A percentile compares a stretch with the other conserved stretches of the same genome.
Evolutionary conservation across 2,329 filamentous ascomycete genomes (phyloP).

Genomic region (Penicillium crustosum): DNA sequence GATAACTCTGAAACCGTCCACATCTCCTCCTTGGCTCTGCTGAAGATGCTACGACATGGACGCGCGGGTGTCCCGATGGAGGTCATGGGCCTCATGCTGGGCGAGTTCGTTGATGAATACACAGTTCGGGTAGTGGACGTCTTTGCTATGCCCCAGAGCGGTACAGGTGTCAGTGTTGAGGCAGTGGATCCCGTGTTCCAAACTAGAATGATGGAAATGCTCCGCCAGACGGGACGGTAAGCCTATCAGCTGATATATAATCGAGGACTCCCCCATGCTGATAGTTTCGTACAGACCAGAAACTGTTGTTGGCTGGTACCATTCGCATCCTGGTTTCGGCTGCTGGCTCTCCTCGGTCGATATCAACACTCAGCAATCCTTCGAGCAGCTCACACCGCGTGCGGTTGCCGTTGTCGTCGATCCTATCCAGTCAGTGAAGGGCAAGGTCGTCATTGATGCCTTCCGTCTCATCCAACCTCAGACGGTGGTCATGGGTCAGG

Average conservation of each 20-base stretch:
- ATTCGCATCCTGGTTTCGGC: slow-evolving; percentile 97
- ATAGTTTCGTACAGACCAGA: slow-evolving; percentile 65
- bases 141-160: slow-evolving; percentile 98
- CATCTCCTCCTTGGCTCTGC: slow-evolving; percentile 92
- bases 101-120: slow-evolving; percentile 98
- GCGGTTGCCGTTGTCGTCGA: slow-evolving; percentile 98
- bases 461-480: slow-evolving; percentile 99
- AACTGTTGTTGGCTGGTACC: slow-evolving; percentile 98
- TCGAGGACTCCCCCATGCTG: background rate
- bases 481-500: slow-evolving; percentile 95
- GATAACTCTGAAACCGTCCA: slow-evolving; percentile 99
- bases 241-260: slow-evolving; percentile 24
- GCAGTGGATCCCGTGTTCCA: slow-evolving; percentile 98
- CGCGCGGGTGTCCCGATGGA: slow-evolving; percentile 98
- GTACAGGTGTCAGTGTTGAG: slow-evolving; percentile 96
- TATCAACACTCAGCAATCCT: slow-evolving; percentile 99
- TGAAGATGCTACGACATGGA: slow-evolving; percentile 98
- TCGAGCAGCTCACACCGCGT: slow-evolving; percentile 94
- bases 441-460: slow-evolving; percentile 98
- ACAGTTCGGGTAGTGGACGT: slow-evolving; percentile 98
- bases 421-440: slow-evolving; percentile 98
- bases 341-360: slow-evolving; percentile 99
- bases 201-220: slow-evolving; percentile 99
- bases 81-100: slow-evolving; percentile 99
- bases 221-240: slow-evolving; percentile 92